phyloP scores from a whole-genome alignment of 352 stramenopile genomes.

The Thraustochytrium sp. region DNA sequence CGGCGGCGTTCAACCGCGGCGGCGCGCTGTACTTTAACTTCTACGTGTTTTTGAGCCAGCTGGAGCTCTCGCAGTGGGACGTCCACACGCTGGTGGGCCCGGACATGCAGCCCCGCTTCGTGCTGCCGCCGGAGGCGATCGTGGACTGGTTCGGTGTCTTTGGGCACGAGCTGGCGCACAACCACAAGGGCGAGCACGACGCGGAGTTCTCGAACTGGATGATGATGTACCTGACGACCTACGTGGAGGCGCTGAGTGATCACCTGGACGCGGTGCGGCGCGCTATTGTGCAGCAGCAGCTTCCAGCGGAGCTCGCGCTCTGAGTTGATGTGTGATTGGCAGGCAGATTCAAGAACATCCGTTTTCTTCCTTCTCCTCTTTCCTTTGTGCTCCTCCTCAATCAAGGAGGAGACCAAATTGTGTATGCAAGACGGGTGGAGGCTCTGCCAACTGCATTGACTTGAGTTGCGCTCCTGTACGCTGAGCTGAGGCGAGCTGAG shows the following conservation, averaged over 20 bases:
- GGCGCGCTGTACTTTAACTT: constrained; percentile 38
- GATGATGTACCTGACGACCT: constrained; percentile 37
- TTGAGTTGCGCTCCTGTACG: too few relatives aligned
- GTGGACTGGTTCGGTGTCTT: constrained; percentile 37
- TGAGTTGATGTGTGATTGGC: too few relatives aligned
- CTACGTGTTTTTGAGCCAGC: background rate
- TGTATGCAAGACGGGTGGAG: too few relatives aligned
- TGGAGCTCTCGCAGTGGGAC: background rate
- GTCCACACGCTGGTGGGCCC: background rate
- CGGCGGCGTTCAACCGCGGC: constrained; percentile 27
- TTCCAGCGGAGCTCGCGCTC: background rate
- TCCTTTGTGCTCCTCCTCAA: too few relatives aligned
- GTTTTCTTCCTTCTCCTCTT: too few relatives aligned
- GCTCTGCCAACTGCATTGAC: too few relatives aligned
- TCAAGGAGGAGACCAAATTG: too few relatives aligned
- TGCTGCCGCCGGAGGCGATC: background rate
- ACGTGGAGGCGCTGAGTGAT: background rate
- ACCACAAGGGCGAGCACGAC: constrained; percentile 16
- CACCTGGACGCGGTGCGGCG: background rate
- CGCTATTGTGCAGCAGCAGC: background rate
- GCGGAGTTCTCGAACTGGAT: constrained; percentile 31
- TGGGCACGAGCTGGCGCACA: constrained; percentile 29
- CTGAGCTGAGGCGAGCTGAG: too few relatives aligned
- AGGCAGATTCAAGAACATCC: too few relatives aligned
- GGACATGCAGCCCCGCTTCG: constrained; percentile 3